These are phyloP conservation scores for Suhomyces prunicola DNA, from an alignment of 805 yeast species.

Conservation along the genomic window DNA sequence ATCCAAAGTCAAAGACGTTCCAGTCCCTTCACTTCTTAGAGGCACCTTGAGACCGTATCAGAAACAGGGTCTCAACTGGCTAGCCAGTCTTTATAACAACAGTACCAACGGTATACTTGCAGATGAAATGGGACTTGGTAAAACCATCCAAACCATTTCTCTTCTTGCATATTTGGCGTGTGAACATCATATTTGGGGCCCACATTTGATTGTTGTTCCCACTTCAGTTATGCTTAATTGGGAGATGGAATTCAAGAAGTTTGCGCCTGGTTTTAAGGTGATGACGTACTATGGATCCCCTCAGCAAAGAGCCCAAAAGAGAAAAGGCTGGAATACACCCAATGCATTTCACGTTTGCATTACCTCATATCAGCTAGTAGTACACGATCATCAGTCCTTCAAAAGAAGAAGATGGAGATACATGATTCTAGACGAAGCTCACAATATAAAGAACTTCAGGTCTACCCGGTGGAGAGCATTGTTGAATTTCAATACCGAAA, in stretches of 20 bases:
- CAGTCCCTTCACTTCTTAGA: slow-evolving; percentile 69
- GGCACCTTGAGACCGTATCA: slow-evolving; percentile 89
- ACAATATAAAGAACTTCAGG: slow-evolving; percentile 92
- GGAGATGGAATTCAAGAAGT: slow-evolving; percentile 99
- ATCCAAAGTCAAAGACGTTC: slow-evolving; percentile 57
- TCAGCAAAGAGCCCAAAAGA: slow-evolving; percentile 90
- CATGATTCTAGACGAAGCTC: slow-evolving; percentile 98
- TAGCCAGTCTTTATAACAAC: slow-evolving; percentile 88
- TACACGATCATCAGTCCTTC: slow-evolving; percentile 93
- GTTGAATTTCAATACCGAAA: slow-evolving; percentile 86
- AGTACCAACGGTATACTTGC: slow-evolving; percentile 96
- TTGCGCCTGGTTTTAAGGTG: slow-evolving; percentile 97
- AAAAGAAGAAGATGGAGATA: slow-evolving; percentile 92
- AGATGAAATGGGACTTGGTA: slow-evolving; percentile 98
- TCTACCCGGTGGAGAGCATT: slow-evolving; percentile 97
- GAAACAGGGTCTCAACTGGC: slow-evolving; percentile 95
- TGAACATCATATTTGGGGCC: slow-evolving; percentile 95
- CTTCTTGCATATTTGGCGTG: slow-evolving; percentile 85
- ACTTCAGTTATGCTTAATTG: slow-evolving; percentile 96
- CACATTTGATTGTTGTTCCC: slow-evolving; percentile 94
- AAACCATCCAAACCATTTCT: slow-evolving; percentile 94
- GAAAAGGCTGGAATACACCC: slow-evolving; percentile 97
- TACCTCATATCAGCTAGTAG: slow-evolving; percentile 95
- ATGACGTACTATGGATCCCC: slow-evolving; percentile 96
- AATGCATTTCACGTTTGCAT: slow-evolving; percentile 96